These are phyloP conservation scores for Sphaerostilbella broomeana DNA, from an alignment of 2,329 filamentous ascomycete species.

Conservation along the genomic window DNA sequence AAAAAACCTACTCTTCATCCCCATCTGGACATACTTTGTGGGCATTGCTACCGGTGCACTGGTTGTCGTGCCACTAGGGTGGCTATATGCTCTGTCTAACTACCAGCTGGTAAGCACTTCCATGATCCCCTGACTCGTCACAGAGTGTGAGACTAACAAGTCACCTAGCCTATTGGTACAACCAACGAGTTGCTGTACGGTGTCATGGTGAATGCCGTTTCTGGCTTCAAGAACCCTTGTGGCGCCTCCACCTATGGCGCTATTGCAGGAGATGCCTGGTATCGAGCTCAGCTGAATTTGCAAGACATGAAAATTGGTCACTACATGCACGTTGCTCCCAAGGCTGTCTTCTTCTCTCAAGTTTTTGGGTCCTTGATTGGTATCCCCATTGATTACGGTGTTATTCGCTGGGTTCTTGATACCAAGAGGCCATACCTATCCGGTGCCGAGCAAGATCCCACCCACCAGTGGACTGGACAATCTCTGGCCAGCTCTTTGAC, in stretches of 20 bases:
- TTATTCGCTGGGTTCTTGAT: slow-evolving; percentile 53
- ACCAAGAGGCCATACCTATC: slow-evolving; percentile 50
- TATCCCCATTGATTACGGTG: slow-evolving; percentile 55
- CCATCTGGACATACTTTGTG: slow-evolving; percentile 54
- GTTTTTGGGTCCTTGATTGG: slow-evolving; percentile 53
- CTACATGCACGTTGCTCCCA: slow-evolving; percentile 56
- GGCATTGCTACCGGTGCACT: slow-evolving; percentile 48
- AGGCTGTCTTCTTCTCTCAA: slow-evolving; percentile 54
- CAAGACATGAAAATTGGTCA: slow-evolving; percentile 60
- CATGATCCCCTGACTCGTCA: no score
- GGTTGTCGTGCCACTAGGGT: slow-evolving; percentile 51
- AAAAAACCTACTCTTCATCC: slow-evolving; percentile 48
- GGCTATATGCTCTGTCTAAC: slow-evolving; percentile 55
- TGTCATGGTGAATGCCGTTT: slow-evolving; percentile 48
- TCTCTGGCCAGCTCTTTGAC: slow-evolving; percentile 44
- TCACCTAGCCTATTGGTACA: slow-evolving; percentile 40
- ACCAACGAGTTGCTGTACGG: slow-evolving; percentile 56
- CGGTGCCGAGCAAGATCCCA: slow-evolving; percentile 44
- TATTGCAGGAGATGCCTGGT: slow-evolving; percentile 57
- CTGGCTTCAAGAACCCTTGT: slow-evolving; percentile 47
- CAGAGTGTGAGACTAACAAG: neutral
- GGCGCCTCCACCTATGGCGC: slow-evolving; percentile 52
- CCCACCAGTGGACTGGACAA: slow-evolving; percentile 57
- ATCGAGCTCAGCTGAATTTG: slow-evolving; percentile 49
- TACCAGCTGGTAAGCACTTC: slow-evolving; percentile 30